Percentiles rank a stretch among this genome's conserved stretches.
phyloP scores from a whole-genome alignment of 179 eudicot species.

The Silene coronaria region DNA sequence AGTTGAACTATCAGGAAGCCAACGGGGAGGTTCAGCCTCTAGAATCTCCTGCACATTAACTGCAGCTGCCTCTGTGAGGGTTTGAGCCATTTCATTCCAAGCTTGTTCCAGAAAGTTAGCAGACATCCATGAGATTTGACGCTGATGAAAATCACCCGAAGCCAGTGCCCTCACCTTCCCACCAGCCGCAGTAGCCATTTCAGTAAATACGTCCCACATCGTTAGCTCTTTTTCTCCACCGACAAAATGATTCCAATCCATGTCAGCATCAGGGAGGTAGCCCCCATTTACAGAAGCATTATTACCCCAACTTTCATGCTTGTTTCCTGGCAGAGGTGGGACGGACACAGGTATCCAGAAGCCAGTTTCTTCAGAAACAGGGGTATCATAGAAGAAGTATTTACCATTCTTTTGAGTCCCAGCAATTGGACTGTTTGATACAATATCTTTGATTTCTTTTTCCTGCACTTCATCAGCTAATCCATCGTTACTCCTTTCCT shows the following conservation, averaged over 20 bases:
- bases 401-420: constrained; percentile 35
- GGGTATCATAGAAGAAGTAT: constrained; percentile 71
- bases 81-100: constrained; percentile 93
- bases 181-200: constrained; percentile 66
- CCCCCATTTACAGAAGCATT: constrained; percentile 56
- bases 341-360: constrained; percentile 95
- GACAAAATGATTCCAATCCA: constrained; percentile 62
- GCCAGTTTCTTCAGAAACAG: constrained; percentile 83
- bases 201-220: constrained; percentile 88
- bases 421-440: constrained; percentile 16
- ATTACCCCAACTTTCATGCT: constrained; percentile 51
- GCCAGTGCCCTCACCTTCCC: constrained; percentile 69
- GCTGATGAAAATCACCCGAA: constrained; percentile 56
- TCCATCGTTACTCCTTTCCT: constrained; percentile 4
- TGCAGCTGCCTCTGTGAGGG: constrained; percentile 68
- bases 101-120: constrained; percentile 64
- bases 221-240: constrained; percentile 80
- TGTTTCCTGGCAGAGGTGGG: constrained; percentile 69
- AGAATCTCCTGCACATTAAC: constrained; percentile 55
- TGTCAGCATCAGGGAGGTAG: constrained; percentile 60
- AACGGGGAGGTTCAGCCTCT: constrained; percentile 80
- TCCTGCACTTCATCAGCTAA: constrained; percentile 15
- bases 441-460: constrained; percentile 20
- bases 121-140: constrained; percentile 59
- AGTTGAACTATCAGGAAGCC: constrained; percentile 88